Percentiles rank a stretch among this genome's conserved stretches.
Conservation (phyloP, 2,329 filamentous ascomycete genomes). For the Pseudopyrenochaeta lycopersici region DNA sequence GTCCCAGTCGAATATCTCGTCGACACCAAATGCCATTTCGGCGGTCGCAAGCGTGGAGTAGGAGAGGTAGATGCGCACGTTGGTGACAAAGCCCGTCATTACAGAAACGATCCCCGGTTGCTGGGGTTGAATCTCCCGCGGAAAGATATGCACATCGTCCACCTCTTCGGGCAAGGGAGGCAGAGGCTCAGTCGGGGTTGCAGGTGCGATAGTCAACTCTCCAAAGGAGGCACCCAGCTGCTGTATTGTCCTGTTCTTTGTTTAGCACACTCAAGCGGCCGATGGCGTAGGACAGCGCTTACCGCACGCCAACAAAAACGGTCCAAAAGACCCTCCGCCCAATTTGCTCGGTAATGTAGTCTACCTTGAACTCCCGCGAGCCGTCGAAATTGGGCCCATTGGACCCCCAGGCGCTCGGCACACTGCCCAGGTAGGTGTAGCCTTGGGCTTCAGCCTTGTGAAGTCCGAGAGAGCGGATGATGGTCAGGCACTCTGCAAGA, state of each 20-base stretch:
- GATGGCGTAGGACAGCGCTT: slow-evolving; percentile 71
- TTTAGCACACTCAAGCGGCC: slow-evolving; percentile 54
- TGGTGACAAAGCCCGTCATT: slow-evolving; percentile 82
- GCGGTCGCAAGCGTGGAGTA: slow-evolving; percentile 82
- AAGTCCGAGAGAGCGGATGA: slow-evolving; percentile 73
- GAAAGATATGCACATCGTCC: slow-evolving; percentile 82
- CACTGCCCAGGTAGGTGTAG: slow-evolving; percentile 48
- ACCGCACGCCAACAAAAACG: slow-evolving; percentile 77
- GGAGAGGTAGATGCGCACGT: slow-evolving; percentile 79
- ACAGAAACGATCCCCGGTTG: slow-evolving; percentile 73
- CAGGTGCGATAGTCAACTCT: slow-evolving; percentile 78
- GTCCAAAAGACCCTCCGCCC: slow-evolving; percentile 79
- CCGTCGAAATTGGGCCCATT: slow-evolving; percentile 48
- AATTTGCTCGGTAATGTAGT: slow-evolving; percentile 62
- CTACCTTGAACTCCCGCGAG: slow-evolving; percentile 48
- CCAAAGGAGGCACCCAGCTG: slow-evolving; percentile 77
- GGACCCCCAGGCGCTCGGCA: slow-evolving; percentile 46
- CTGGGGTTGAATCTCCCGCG: slow-evolving; percentile 74
- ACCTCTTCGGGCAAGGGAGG: slow-evolving; percentile 83
- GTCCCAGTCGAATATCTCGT: slow-evolving; percentile 77
- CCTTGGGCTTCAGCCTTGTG: slow-evolving; percentile 62
- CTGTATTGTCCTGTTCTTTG: slow-evolving; percentile 70
- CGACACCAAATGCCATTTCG: slow-evolving; percentile 83
- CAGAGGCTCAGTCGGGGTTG: slow-evolving; percentile 77
- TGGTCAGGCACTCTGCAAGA: slow-evolving; percentile 74